Evolutionary conservation across 78 protist genomes (phyloP).

Genomic region (Planoprotostelium fungivorum): DNA sequence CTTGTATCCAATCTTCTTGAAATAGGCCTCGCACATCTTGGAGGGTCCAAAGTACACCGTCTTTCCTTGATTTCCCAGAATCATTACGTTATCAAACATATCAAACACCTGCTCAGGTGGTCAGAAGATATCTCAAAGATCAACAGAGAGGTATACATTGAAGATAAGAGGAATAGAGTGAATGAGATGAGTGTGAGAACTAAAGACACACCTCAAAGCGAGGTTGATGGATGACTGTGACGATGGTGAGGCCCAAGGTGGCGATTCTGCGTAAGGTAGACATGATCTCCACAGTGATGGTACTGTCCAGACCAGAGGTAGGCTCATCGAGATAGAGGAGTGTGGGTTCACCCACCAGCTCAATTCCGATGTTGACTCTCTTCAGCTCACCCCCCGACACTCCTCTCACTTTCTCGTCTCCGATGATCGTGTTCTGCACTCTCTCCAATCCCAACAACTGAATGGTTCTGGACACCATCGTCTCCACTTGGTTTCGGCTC

Average conservation of each 20-base stretch:
- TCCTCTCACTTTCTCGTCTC: slow-evolving; percentile 29
- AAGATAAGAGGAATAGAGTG: no score
- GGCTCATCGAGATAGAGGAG: slow-evolving; percentile 61
- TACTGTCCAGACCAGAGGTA: slow-evolving; percentile 60
- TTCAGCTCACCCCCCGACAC: slow-evolving; percentile 60
- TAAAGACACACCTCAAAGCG: background rate
- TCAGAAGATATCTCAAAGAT: no score
- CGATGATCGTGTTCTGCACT: background rate
- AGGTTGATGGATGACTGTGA: slow-evolving; percentile 68
- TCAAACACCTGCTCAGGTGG: slow-evolving; percentile 45
- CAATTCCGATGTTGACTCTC: slow-evolving; percentile 55
- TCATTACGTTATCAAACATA: slow-evolving; percentile 66
- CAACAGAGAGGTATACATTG: no score
- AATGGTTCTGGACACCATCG: background rate
- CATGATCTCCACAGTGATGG: slow-evolving; percentile 53
- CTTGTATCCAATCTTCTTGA: background rate
- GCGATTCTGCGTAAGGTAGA: slow-evolving; percentile 46
- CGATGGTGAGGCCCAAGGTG: slow-evolving; percentile 43
- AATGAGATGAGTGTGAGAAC: slow-evolving; percentile 35
- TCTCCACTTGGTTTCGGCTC: background rate
- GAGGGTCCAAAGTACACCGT: slow-evolving; percentile 69
- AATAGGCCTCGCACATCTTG: background rate
- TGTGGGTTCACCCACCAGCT: slow-evolving; percentile 53
- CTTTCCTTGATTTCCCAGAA: slow-evolving; percentile 73
- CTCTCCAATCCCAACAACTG: background rate